Base-by-base conservation (phyloP, 108 stramenopile species). In the Skeletonema grethae region DNA sequence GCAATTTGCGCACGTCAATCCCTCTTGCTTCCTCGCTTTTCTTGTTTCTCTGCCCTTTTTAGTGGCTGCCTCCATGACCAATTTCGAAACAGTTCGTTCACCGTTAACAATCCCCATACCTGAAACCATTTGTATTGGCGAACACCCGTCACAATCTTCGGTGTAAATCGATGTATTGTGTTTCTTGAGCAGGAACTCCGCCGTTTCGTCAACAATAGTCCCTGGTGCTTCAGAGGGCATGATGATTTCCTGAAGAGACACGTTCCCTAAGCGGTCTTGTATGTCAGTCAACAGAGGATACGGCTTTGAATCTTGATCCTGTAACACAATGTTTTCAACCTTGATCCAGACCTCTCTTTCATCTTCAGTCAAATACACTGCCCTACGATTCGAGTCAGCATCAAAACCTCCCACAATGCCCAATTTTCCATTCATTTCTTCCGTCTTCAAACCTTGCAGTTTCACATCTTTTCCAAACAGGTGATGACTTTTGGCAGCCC, bases 401-500 rank as follows among this genome's bases (percentile, higher is more conserved):
- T 71, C 65, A 55, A 70, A 84, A 11, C 83, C 78, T 7, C 75
- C 69, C 9, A 61, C 61, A 24, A 75, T 34, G 4, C 77, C 83
- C 3, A 32, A 20, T 68, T 64, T 76, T 15, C 74, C 73, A 70
- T 83, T 83, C 73, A 69, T 73, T 48, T 60, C 69, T 36, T 20
- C 41, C 9, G 68, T 71, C 15, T 56, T 56, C 39, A 80, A 55
- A 12, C 69, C 78, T 30, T 67, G 35, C 7, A 80, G 36, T 28
- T 64, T 29, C 43, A 75, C 68, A 25, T 63, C 35, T 16, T 61
- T 48, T 18, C 83, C 78, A 62, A 35, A 80, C 43, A 77, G 12
- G 55, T 70, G 18, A 43, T 48, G 63, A 18, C 63, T 36, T 67
- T 76, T 48, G 5, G 64, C 29, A 43, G 84, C 84, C n/a, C 36